These are phyloP conservation scores for Fraxinus nigra DNA, from an alignment of 305 asterid species.

Conservation along the genomic window DNA sequence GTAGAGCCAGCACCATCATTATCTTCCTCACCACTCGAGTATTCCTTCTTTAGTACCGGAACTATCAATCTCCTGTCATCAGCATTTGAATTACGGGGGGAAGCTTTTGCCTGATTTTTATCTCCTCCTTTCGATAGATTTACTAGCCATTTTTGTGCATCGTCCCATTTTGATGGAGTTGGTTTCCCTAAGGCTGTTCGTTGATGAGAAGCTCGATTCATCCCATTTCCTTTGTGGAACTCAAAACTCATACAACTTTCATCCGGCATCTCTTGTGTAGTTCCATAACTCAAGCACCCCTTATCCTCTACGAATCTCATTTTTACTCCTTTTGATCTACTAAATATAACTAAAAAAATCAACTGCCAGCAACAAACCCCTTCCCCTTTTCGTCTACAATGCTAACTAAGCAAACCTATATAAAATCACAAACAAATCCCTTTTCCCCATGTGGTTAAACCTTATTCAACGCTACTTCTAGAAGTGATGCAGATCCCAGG, in stretches of 20 bases:
- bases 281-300: slow-evolving; percentile 55
- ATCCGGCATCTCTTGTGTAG: slow-evolving; percentile 39
- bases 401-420: neutral
- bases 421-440: neutral
- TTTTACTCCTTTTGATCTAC: slow-evolving; percentile 12
- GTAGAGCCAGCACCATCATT: neutral
- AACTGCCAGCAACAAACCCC: neutral
- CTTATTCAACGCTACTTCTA: neutral
- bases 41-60: slow-evolving; percentile 37
- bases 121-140: slow-evolving; percentile 63
- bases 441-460: neutral
- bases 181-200: slow-evolving; percentile 65
- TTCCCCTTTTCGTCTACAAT: neutral
- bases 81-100: slow-evolving; percentile 82
- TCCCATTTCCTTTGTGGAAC: slow-evolving; percentile 45
- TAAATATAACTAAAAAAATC: neutral
- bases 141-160: slow-evolving; percentile 92
- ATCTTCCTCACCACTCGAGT: slow-evolving; percentile 32
- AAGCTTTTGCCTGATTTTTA: slow-evolving; percentile 44
- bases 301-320: slow-evolving; percentile 83
- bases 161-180: slow-evolving; percentile 91
- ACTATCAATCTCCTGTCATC: slow-evolving; percentile 46
- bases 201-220: slow-evolving; percentile 52
- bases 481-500: neutral
- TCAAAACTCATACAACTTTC: slow-evolving; percentile 42